Evolutionary conservation across 768 basidiomycete genomes (phyloP).

Genomic region (Rhodosporidiobolus odoratus): DNA sequence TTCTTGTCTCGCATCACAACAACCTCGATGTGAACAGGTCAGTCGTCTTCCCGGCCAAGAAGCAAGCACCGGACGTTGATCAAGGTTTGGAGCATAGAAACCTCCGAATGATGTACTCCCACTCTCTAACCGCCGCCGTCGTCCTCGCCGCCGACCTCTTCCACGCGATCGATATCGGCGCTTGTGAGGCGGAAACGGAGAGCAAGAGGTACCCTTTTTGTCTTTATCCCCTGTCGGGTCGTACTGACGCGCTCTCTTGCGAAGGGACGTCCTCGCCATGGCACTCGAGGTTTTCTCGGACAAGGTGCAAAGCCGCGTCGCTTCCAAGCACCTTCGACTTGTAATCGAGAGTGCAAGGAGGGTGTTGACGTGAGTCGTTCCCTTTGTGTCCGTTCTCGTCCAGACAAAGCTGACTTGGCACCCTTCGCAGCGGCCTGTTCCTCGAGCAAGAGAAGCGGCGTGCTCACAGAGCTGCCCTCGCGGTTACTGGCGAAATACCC

Average conservation of each 20-base stretch:
- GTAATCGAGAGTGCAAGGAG: slow-evolving; percentile 14
- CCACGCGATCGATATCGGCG: slow-evolving; percentile 29
- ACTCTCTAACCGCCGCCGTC: slow-evolving; percentile 20
- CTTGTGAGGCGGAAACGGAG: slow-evolving; percentile 6
- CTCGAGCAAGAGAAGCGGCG: slow-evolving; percentile 25
- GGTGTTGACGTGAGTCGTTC: slow-evolving; percentile 16
- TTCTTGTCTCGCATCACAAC: slow-evolving; percentile 21
- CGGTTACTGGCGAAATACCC: neutral
- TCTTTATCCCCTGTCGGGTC: rapidly evolving
- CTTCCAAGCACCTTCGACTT: neutral
- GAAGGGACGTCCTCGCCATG: slow-evolving; percentile 7
- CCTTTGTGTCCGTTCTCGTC: rapidly evolving
- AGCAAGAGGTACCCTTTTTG: slow-evolving; percentile 11
- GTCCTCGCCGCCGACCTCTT: slow-evolving; percentile 33
- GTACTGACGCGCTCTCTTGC: neutral
- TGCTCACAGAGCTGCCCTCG: neutral
- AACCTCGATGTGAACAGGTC: slow-evolving; percentile 20
- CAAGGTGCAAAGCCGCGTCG: neutral
- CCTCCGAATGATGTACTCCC: slow-evolving; percentile 5
- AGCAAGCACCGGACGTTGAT: no score
- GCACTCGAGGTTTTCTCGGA: slow-evolving; percentile 23
- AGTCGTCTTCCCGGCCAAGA: no score
- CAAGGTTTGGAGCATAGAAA: no score
- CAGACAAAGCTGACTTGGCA: neutral
- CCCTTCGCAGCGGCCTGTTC: slow-evolving; percentile 17